Percentiles rank a stretch among this genome's conserved stretches.
Conservation (phyloP, 495 filamentous ascomycete genomes). For the Podospora pseudoanserina region DNA sequence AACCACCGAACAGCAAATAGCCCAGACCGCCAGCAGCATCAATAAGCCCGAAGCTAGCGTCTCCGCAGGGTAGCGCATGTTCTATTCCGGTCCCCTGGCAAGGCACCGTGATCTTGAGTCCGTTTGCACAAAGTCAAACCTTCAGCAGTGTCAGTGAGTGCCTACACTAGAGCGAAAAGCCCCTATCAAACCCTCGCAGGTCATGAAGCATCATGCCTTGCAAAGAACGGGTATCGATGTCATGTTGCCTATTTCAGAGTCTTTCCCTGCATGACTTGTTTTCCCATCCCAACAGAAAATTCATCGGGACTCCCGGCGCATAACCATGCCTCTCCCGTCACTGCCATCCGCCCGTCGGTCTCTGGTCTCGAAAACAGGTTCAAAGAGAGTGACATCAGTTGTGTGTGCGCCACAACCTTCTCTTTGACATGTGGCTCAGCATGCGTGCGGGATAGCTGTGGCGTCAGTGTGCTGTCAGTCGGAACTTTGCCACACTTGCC, state of each 20-base stretch:
- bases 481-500: conserved; percentile 1
- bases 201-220: background rate
- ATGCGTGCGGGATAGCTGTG: background rate
- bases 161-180: background rate
- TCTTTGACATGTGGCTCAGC: conserved; percentile 1
- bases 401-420: background rate
- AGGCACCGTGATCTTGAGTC: background rate
- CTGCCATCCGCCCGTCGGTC: background rate
- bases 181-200: background rate
- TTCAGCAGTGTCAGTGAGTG: background rate
- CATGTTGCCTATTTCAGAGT: background rate
- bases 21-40: too few relatives aligned
- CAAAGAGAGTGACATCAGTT: background rate
- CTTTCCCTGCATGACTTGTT: background rate
- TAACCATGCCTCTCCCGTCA: background rate
- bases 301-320: background rate
- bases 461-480: background rate
- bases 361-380: background rate
- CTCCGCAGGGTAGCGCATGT: background rate
- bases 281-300: background rate
- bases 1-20: background rate
- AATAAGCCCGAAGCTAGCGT: background rate
- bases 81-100: background rate
- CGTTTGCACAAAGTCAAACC: background rate
- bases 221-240: background rate